Evolutionary conservation across 768 basidiomycete genomes (phyloP), one percentile per base, ranked within the genome.

Genomic region (Chalciporus sphaerocephalus): DNA sequence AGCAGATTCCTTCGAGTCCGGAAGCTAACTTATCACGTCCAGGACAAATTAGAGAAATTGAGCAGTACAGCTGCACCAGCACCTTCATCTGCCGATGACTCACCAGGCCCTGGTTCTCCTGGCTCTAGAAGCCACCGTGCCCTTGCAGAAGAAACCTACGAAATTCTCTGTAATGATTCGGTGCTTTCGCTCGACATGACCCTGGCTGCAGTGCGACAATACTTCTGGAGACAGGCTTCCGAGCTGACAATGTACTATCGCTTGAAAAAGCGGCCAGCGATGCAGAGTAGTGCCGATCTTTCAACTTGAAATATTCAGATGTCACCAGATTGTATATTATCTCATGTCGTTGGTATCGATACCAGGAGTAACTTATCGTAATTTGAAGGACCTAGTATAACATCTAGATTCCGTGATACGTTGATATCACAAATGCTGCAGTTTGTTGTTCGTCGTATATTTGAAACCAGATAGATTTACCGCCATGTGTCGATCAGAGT

Each of bases 181-280:
- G 70, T 88, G 13, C 72, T 98, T 25, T 87, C 94, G 18, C 71
- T 87, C 21, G 81, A 84, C 52, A 92, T 95, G 83, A 94, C 89
- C 5, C 75, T 99, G 27, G 94, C 89, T 4, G 87, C 87, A 15
- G 85, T 94, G 47, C 82, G 91, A 49, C 92, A 94, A 63, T 96
- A 81, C 56, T 78, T 92, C 17, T 96, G 91, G 92, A 81, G 80
- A 56, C 84, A 86, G 53, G 68, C 76, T 15, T 71, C 72, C 6
- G 90, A 92, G 63, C 66, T 92, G 44, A 75, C 75, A 43, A 79
- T 92, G 81, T 73, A 87, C 61, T 92, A 92, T 62, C 78, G 90
- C 50, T 67, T 70, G 57, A 80, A 71, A 43, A 53, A 39, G 40
- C 42, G 42, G 34, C 38, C 34, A 30, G 36, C 38, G 13, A 20